Base-by-base conservation (phyloP, 352 stramenopile genomes). In the Peronospora farinosa region DNA sequence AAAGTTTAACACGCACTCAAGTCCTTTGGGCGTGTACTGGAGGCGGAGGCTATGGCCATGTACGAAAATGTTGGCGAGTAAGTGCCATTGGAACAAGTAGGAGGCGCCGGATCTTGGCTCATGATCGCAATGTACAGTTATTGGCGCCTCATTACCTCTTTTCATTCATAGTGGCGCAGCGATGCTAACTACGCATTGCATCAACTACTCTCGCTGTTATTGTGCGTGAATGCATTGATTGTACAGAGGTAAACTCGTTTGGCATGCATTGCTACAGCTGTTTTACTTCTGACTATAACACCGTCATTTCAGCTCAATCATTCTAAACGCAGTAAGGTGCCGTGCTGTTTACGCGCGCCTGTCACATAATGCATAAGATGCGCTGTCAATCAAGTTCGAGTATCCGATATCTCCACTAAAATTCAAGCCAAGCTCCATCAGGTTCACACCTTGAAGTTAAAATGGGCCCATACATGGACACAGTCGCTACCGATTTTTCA, bases 11-110 rank as follows among this genome's bases (percentile, higher is more conserved):
- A 72, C 17, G 53, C 39, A 2, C 27, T 72, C 2, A 36, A 65
- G 17, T 38, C 39, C 1, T 54, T 60, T 2, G 60, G 58, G 6
- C 44, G 51, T 2, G 57, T 60, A 13, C 33, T 78, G 13, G 58
- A 85, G 35, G 47, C 47, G 27, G 69, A 78, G 46, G 74, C 74
- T 19, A 85, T 80, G 71, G 62, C 69, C 48, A 82, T 85, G 74
- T 82, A 78, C 55, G 74, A 85, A 60, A 80, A 80, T 52, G 82
- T 78, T 57, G 70, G 71, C 42, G 67, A 82, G 57, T 85, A 57
- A 60, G 9, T 15, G 7, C 32, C 36, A 15, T 16, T 19, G 31
- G 21, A 12, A 21, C 11, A 44, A 32, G 28, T 2, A 46, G 17
- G 45, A 52, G 28, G 51, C n/a, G 7, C 35, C 40, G 30, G 44